A percentile compares a stretch with the other conserved stretches of the same genome.
Evolutionary conservation across 441 rosid species (phyloP).

Genomic region (Omphalea diandra): DNA sequence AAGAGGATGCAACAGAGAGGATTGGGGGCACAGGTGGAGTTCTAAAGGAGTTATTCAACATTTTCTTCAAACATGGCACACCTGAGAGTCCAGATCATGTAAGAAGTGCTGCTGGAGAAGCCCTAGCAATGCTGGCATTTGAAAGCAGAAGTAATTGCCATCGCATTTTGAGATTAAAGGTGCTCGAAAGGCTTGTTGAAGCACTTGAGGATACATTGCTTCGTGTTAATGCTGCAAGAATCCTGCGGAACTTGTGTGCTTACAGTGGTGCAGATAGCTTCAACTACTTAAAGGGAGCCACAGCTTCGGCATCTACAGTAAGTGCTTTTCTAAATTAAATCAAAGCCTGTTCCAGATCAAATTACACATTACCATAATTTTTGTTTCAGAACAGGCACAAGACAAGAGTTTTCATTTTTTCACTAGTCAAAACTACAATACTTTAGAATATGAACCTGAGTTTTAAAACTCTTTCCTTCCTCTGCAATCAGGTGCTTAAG

Average conservation of each 20-base stretch:
- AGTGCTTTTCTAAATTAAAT: constrained; percentile 22
- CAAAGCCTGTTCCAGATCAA: constrained; percentile 1
- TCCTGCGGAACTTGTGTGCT: constrained; percentile 64
- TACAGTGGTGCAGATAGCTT: constrained; percentile 52
- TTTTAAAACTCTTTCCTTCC: background rate
- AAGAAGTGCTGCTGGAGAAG: constrained; percentile 81
- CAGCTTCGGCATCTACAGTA: constrained; percentile 68
- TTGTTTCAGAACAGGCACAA: background rate
- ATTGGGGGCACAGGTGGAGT: constrained; percentile 89
- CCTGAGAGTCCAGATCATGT: constrained; percentile 45
- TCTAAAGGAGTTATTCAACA: constrained; percentile 69
- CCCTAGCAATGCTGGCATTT: constrained; percentile 77
- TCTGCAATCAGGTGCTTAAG: constrained; percentile 61
- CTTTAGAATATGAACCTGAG: background rate
- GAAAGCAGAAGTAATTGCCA: constrained; percentile 74
- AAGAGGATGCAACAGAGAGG: constrained; percentile 69
- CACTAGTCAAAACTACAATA: background rate
- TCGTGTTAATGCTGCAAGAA: constrained; percentile 70
- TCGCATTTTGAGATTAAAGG: constrained; percentile 58
- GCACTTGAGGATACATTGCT: constrained; percentile 56
- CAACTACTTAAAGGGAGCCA: constrained; percentile 42
- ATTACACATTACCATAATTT: too few relatives aligned
- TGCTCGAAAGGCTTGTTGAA: constrained; percentile 45
- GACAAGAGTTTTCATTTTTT: background rate
- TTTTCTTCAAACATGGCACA: constrained; percentile 52